phyloP scores from a whole-genome alignment of 2,329 filamentous ascomycete species.

The Fusarium gaditjirri region DNA sequence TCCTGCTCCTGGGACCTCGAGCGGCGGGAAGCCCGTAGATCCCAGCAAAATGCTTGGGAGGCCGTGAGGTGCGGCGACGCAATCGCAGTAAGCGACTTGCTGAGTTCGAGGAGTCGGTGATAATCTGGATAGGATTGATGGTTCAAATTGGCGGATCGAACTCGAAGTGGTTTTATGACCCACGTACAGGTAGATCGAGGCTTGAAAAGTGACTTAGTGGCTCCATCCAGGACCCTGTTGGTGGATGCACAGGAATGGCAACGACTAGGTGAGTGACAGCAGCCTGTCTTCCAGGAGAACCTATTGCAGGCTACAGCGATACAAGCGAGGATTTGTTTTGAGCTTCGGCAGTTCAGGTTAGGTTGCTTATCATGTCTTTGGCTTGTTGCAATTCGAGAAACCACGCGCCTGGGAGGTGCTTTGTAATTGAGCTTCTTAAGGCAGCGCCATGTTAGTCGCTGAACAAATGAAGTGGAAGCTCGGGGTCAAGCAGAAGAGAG shows the following conservation, averaged over 20 bases:
- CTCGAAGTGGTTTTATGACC: slow-evolving; percentile 44
- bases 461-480: slow-evolving; percentile 13
- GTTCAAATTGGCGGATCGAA: slow-evolving; percentile 42
- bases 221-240: slow-evolving; percentile 43
- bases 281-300: slow-evolving; percentile 17
- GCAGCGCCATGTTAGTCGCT: not conserved
- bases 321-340: slow-evolving; percentile 12
- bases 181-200: slow-evolving; percentile 39
- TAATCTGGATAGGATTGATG: slow-evolving; percentile 26
- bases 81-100: slow-evolving; percentile 1
- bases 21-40: slow-evolving; percentile 43
- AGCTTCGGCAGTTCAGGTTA: not conserved
- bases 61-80: slow-evolving; percentile 4
- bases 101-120: slow-evolving; percentile 15
- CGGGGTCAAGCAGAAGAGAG: slow-evolving; percentile 4
- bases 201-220: slow-evolving; percentile 40
- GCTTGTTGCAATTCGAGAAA: not conserved
- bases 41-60: slow-evolving; percentile 38
- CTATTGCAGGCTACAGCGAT: slow-evolving; percentile 10
- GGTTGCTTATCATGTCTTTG: not conserved
- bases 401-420: not conserved
- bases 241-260: slow-evolving; percentile 29
- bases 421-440: not conserved
- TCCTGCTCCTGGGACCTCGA: slow-evolving; percentile 43
- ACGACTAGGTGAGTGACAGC: slow-evolving; percentile 15